A percentile compares a stretch with the other conserved stretches of the same genome.
Evolutionary conservation across 2,329 filamentous ascomycete species (phyloP).

Genomic region (Cercospora sp.): DNA sequence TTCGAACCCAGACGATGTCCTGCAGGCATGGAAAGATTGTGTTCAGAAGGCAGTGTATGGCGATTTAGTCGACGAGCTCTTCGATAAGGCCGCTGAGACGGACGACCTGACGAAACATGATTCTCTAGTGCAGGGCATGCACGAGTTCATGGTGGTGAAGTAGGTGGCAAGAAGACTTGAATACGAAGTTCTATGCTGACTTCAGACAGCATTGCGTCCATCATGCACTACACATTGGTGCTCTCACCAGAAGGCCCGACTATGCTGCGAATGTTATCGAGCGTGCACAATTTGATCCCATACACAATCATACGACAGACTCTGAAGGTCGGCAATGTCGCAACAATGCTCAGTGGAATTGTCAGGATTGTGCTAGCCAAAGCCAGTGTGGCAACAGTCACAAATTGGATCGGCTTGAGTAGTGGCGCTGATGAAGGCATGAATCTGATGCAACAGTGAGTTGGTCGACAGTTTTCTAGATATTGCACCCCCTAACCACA

Average conservation of each 20-base stretch:
- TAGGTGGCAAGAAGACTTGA: constrained; percentile 43
- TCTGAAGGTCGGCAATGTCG: constrained; percentile 73
- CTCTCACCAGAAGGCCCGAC: constrained; percentile 74
- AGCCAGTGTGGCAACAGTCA: constrained; percentile 69
- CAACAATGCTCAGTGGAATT: constrained; percentile 78
- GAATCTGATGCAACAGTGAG: constrained; percentile 70
- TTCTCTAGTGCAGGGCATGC: constrained; percentile 61
- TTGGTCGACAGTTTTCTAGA: background rate
- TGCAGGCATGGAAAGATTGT: constrained; percentile 66
- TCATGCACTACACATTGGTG: constrained; percentile 72
- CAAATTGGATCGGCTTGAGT: constrained; percentile 77
- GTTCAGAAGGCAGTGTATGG: constrained; percentile 69
- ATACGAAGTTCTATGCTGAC: background rate
- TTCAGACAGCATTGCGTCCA: constrained; percentile 63
- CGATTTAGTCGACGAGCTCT: constrained; percentile 64
- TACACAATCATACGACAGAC: constrained; percentile 73
- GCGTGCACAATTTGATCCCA: constrained; percentile 68
- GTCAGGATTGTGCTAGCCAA: constrained; percentile 74
- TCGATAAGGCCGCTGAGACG: constrained; percentile 61
- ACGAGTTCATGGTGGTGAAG: constrained; percentile 71
- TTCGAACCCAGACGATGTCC: constrained; percentile 60
- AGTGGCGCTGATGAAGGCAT: constrained; percentile 72
- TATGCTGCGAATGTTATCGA: constrained; percentile 69
- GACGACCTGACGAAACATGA: constrained; percentile 65
- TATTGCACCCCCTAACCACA: constrained; percentile 1